These are phyloP conservation scores for Thermomyces lanuginosus DNA, from an alignment of 2,329 filamentous ascomycete genomes.

Conservation along the genomic window DNA sequence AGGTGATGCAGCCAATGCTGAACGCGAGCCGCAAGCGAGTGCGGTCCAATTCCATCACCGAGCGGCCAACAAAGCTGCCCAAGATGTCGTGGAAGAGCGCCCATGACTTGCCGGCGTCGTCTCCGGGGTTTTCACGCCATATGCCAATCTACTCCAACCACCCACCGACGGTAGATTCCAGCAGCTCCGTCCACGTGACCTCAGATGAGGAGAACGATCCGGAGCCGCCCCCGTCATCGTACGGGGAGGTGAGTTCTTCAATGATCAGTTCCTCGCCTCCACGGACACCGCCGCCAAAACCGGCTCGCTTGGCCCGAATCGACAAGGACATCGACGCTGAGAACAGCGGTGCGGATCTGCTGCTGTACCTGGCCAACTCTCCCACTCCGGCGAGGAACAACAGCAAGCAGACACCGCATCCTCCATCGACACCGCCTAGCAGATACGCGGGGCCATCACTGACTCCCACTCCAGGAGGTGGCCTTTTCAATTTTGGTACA, in stretches of 20 bases:
- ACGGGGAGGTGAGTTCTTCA: constrained; percentile 27
- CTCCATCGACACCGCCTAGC: constrained; percentile 60
- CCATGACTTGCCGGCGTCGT: constrained; percentile 67
- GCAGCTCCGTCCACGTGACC: constrained; percentile 36
- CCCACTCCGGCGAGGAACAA: constrained; percentile 61
- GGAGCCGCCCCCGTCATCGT: constrained; percentile 46
- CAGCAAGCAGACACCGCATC: constrained; percentile 34
- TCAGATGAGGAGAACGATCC: constrained; percentile 68
- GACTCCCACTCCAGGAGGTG: constrained; percentile 45
- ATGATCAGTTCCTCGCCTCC: constrained; percentile 65
- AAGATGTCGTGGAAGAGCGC: constrained; percentile 58
- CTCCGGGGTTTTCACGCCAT: constrained; percentile 62
- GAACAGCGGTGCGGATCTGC: constrained; percentile 64
- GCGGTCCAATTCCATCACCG: constrained; percentile 44
- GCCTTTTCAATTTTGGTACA: constrained; percentile 60
- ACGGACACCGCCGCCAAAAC: constrained; percentile 56
- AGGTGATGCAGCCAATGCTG: constrained; percentile 27
- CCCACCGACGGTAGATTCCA: constrained; percentile 58
- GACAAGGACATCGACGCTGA: constrained; percentile 45
- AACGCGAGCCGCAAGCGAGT: constrained; percentile 50
- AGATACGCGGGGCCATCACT: constrained; percentile 39
- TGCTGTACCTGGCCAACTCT: constrained; percentile 77
- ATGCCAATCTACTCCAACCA: constrained; percentile 60
- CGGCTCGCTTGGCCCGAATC: constrained; percentile 32
- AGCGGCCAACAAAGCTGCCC: constrained; percentile 42